Percentiles rank a stretch among this genome's conserved stretches.
These are phyloP conservation scores for Cyclotella baltica DNA, from an alignment of 108 stramenopile species.

Conservation along the genomic window DNA sequence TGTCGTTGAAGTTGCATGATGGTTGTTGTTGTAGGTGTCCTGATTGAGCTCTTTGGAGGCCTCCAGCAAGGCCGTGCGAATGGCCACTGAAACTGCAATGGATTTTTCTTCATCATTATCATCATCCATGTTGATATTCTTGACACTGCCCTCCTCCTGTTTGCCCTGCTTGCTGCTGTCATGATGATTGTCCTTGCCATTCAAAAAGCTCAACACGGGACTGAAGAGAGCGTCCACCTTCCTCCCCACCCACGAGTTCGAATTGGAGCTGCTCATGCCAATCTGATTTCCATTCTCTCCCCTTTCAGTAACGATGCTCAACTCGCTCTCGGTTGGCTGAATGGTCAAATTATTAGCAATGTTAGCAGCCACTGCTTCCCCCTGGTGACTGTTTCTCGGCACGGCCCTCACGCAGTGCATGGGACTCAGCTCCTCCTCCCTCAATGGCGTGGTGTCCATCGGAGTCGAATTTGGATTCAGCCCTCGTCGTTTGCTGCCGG, in stretches of 20 bases:
- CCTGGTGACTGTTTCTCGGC: slow-evolving; percentile 13
- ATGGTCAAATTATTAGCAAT: neutral
- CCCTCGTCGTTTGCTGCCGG: slow-evolving; percentile 5
- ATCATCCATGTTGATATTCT: neutral
- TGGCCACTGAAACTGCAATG: slow-evolving; percentile 5
- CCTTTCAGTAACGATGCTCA: neutral
- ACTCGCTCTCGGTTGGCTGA: neutral
- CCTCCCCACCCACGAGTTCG: slow-evolving; percentile 55
- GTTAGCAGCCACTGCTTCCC: neutral
- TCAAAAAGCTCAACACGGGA: slow-evolving; percentile 74
- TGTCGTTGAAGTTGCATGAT: slow-evolving; percentile 1
- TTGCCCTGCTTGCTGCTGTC: no score
- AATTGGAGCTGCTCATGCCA: neutral
- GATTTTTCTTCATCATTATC: slow-evolving; percentile 33
- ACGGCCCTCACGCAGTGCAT: slow-evolving; percentile 77
- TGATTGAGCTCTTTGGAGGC: slow-evolving; percentile 12
- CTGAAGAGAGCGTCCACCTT: slow-evolving; percentile 76
- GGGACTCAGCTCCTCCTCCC: slow-evolving; percentile 54
- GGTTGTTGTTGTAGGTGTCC: slow-evolving; percentile 1
- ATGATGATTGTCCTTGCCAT: neutral
- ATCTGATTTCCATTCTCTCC: neutral
- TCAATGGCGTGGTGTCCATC: neutral
- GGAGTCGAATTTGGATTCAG: neutral
- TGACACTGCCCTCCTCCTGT: slow-evolving; percentile 7
- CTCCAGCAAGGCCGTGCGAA: neutral